These are phyloP conservation scores for Dendrocalamus sinicus DNA, from an alignment of 176 grass and related monocot species.

Conservation along the genomic window DNA sequence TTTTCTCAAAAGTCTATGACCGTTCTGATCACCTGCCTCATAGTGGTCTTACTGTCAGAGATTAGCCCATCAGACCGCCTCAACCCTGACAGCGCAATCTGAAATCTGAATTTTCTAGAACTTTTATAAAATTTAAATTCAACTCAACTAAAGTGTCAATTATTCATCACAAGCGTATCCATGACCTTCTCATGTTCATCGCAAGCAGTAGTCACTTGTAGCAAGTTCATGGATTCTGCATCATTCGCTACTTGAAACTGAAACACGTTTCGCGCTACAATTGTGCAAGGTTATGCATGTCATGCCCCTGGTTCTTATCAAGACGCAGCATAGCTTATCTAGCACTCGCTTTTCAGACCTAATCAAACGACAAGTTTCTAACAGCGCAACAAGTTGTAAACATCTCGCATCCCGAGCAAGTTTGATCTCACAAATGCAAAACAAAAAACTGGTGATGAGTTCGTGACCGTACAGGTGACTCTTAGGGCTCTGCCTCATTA, in stretches of 20 bases:
- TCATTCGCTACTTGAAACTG: conserved; percentile 41
- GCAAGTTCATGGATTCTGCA: conserved; percentile 40
- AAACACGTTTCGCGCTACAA: conserved; percentile 17
- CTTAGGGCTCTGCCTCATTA: neutral
- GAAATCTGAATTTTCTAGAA: too few relatives aligned
- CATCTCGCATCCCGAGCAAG: neutral
- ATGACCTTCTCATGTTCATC: neutral
- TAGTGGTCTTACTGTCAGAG: too few relatives aligned
- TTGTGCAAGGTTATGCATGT: conserved; percentile 20
- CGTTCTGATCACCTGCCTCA: too few relatives aligned
- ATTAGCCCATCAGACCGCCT: too few relatives aligned
- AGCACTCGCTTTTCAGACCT: neutral
- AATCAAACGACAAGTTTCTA: neutral
- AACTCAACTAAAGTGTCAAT: too few relatives aligned
- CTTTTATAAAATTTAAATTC: too few relatives aligned
- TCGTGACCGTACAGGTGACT: neutral
- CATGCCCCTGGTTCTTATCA: neutral
- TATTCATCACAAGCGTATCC: too few relatives aligned
- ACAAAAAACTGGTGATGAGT: neutral
- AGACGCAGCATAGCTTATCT: conserved; percentile 14
- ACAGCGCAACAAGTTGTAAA: too few relatives aligned
- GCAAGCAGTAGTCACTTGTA: conserved; percentile 19
- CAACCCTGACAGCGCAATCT: too few relatives aligned
- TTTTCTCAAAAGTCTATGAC: too few relatives aligned
- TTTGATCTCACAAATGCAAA: neutral